These are phyloP conservation scores for Abrus precatorius DNA, from an alignment of 306 rosid genomes.

Conservation along the genomic window DNA sequence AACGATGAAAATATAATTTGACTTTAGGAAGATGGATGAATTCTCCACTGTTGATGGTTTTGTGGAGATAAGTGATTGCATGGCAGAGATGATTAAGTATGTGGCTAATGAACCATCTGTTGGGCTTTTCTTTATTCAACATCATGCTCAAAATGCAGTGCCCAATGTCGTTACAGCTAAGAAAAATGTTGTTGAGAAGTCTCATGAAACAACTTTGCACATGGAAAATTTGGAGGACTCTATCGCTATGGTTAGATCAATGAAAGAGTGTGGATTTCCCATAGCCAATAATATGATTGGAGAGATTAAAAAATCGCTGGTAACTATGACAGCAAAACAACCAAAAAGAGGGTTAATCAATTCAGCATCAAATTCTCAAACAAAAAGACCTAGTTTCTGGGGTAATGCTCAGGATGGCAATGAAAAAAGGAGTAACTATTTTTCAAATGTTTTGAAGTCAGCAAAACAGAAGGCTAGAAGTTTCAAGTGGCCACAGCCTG, in stretches of 20 bases:
- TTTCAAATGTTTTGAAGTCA: constrained; percentile 71
- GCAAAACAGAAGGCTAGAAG: constrained; percentile 75
- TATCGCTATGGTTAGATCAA: constrained; percentile 64
- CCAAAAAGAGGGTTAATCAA: constrained; percentile 75
- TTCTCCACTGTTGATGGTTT: constrained; percentile 92
- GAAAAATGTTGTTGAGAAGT: constrained; percentile 61
- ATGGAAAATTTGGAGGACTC: constrained; percentile 92
- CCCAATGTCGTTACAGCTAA: constrained; percentile 66
- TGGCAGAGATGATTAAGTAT: constrained; percentile 84
- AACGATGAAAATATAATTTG: constrained; percentile 61
- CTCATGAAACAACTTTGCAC: constrained; percentile 76
- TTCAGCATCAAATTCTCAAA: constrained; percentile 54
- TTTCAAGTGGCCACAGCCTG: constrained; percentile 74
- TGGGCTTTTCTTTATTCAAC: constrained; percentile 91
- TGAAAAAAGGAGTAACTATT: constrained; percentile 60
- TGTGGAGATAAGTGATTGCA: constrained; percentile 81
- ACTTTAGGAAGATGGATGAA: constrained; percentile 79
- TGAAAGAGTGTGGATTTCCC: constrained; percentile 85
- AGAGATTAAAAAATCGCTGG: constrained; percentile 81
- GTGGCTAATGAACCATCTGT: constrained; percentile 91
- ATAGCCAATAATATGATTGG: constrained; percentile 81
- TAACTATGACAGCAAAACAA: constrained; percentile 62
- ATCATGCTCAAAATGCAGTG: constrained; percentile 83
- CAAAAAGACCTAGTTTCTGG: constrained; percentile 64
- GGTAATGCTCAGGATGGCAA: constrained; percentile 48